These are phyloP conservation scores for Arctium lappa DNA, from an alignment of 129 eudicot species.

Conservation along the genomic window DNA sequence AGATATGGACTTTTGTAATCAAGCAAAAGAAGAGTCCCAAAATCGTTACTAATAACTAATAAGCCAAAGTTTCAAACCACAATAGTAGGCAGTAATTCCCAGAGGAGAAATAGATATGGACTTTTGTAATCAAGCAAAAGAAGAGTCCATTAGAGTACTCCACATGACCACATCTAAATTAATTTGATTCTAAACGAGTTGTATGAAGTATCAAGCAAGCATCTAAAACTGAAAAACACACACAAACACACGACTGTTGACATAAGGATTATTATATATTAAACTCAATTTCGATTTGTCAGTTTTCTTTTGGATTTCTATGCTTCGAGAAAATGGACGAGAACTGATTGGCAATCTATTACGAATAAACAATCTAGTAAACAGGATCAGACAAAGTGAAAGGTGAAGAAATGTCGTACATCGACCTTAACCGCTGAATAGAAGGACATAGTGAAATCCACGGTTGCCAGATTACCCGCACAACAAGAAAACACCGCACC, in stretches of 20 bases:
- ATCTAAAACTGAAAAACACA: too few species aligned
- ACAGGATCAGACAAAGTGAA: neutral
- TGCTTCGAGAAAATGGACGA: neutral
- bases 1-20: neutral
- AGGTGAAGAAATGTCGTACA: slow-evolving; percentile 13
- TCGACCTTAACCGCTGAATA: slow-evolving; percentile 18
- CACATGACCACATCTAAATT: too few species aligned
- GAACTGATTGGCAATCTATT: neutral
- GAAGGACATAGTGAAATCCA: slow-evolving; percentile 24
- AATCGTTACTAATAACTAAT: neutral
- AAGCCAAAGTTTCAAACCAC: neutral
- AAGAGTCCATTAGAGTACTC: neutral
- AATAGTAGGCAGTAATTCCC: neutral
- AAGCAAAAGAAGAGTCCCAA: neutral
- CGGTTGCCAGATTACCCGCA: slow-evolving; percentile 17
- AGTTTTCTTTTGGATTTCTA: neutral
- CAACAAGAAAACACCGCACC: slow-evolving; percentile 17
- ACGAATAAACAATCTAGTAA: neutral
- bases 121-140: neutral
- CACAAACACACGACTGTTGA: neutral
- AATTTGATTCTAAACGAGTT: too few species aligned
- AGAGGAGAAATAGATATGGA: neutral
- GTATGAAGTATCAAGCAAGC: too few species aligned
- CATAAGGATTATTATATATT: neutral
- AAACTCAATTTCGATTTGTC: neutral